Evolutionary conservation across 2,329 filamentous ascomycete species (phyloP).

Genomic region (Coniochaeta prunicola): DNA sequence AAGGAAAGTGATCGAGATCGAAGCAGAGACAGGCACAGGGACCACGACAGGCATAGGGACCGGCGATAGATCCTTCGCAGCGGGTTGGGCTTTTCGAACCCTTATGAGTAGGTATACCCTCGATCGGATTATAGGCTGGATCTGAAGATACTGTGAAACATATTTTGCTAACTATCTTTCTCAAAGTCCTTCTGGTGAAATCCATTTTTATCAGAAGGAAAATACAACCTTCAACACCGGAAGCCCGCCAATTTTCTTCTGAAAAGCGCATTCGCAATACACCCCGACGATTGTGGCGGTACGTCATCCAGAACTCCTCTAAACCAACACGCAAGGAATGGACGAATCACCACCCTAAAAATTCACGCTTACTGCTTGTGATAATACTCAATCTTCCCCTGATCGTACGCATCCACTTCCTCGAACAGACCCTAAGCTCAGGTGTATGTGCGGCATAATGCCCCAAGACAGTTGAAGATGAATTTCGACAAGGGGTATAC

Average conservation of each 20-base stretch:
- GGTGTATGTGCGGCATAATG: not conserved
- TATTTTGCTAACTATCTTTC: not conserved
- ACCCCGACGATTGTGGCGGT: not conserved
- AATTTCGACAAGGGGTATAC: not conserved
- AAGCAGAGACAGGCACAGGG: constrained; percentile 7
- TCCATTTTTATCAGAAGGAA: not conserved
- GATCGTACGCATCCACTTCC: not conserved
- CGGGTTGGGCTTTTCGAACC: not conserved
- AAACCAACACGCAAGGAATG: not conserved
- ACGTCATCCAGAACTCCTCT: not conserved
- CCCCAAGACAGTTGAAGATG: not conserved
- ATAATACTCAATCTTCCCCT: not conserved
- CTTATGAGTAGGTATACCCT: not conserved
- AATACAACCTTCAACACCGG: not conserved
- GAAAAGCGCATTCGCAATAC: not conserved
- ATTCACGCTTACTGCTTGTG: not conserved
- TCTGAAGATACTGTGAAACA: not conserved
- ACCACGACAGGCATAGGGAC: not conserved
- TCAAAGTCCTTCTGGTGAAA: not conserved
- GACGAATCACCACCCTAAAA: not conserved
- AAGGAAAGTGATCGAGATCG: constrained; percentile 28
- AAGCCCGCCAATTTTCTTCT: not conserved
- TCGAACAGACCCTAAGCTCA: not conserved
- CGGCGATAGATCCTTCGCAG: not conserved
- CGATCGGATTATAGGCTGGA: not conserved